These are phyloP conservation scores for Saxophila tyrrhenica DNA, from an alignment of 495 filamentous ascomycete species.

Conservation along the genomic window DNA sequence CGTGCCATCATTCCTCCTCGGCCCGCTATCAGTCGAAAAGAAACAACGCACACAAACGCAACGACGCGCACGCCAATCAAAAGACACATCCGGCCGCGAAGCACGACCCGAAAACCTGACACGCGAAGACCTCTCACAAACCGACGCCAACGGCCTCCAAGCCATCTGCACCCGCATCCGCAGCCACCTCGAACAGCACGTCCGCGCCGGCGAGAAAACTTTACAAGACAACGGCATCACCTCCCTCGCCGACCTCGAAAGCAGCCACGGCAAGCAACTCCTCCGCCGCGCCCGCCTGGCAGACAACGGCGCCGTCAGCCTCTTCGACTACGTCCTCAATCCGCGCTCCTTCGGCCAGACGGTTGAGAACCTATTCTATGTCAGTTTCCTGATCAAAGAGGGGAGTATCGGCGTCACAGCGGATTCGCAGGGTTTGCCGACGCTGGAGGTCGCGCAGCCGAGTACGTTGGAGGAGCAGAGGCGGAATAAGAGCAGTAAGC, in stretches of 20 bases:
- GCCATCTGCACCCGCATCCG: slow-evolving; percentile 54
- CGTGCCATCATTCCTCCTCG: slow-evolving; percentile 74
- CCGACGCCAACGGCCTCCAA: slow-evolving; percentile 65
- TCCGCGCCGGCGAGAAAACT: not conserved
- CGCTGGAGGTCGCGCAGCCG: slow-evolving; percentile 39
- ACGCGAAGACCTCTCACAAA: slow-evolving; percentile 56
- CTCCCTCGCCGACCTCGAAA: slow-evolving; percentile 28
- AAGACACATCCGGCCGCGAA: slow-evolving; percentile 38
- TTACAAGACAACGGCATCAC: slow-evolving; percentile 15
- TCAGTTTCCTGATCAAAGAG: slow-evolving; percentile 87
- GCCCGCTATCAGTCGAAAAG: slow-evolving; percentile 81
- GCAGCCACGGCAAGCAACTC: slow-evolving; percentile 1
- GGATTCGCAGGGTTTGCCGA: slow-evolving; percentile 55
- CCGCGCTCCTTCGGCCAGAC: slow-evolving; percentile 87
- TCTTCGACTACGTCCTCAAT: slow-evolving; percentile 81
- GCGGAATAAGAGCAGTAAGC: slow-evolving; percentile 40
- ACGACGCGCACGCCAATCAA: slow-evolving; percentile 50
- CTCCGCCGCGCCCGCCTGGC: slow-evolving; percentile 12
- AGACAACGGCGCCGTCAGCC: slow-evolving; percentile 52
- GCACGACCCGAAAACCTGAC: slow-evolving; percentile 58
- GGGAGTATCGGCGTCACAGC: slow-evolving; percentile 55
- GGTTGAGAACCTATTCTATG: slow-evolving; percentile 93
- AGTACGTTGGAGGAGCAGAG: slow-evolving; percentile 38
- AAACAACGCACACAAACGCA: slow-evolving; percentile 57
- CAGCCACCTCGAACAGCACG: slow-evolving; percentile 36